phyloP scores from a whole-genome alignment of 2,329 filamentous ascomycete genomes.

The Penicillium rolfsii region DNA sequence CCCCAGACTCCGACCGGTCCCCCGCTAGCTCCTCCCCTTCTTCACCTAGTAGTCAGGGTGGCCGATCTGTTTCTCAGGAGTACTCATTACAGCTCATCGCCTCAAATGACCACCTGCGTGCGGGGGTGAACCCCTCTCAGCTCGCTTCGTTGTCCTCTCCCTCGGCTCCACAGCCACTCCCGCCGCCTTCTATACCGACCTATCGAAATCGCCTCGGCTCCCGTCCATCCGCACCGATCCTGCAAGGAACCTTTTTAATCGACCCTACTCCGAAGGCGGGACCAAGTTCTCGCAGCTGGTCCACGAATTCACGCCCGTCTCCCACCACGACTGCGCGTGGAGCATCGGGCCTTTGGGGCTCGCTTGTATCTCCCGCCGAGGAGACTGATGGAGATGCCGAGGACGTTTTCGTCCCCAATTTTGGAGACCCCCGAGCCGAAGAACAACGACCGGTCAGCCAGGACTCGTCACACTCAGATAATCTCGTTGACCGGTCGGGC shows the following conservation, averaged over 20 bases:
- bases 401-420: constrained; percentile 45
- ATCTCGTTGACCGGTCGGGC: constrained; percentile 10
- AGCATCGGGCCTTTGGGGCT: constrained; percentile 43
- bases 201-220: constrained; percentile 41
- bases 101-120: constrained; percentile 64
- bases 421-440: constrained; percentile 35
- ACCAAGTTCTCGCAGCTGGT: constrained; percentile 29
- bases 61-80: constrained; percentile 50
- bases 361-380: constrained; percentile 26
- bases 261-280: constrained; percentile 26
- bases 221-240: constrained; percentile 28
- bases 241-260: constrained; percentile 33
- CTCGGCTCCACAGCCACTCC: constrained; percentile 20
- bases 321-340: constrained; percentile 30
- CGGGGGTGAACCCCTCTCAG: constrained; percentile 45
- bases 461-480: constrained; percentile 15
- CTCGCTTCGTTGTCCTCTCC: constrained; percentile 31
- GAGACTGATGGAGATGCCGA: constrained; percentile 26
- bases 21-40: constrained; percentile 4
- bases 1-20: constrained; percentile 12
- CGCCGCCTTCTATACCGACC: constrained; percentile 32
- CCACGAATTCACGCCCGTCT: constrained; percentile 26
- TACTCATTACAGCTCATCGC: constrained; percentile 64
- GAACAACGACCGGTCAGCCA: constrained; percentile 28
- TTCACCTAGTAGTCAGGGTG: constrained; percentile 11